Evolutionary conservation across 805 yeast genomes (phyloP), one percentile per base, ranked within the genome.

Genomic region (Saturnispora diversa): DNA sequence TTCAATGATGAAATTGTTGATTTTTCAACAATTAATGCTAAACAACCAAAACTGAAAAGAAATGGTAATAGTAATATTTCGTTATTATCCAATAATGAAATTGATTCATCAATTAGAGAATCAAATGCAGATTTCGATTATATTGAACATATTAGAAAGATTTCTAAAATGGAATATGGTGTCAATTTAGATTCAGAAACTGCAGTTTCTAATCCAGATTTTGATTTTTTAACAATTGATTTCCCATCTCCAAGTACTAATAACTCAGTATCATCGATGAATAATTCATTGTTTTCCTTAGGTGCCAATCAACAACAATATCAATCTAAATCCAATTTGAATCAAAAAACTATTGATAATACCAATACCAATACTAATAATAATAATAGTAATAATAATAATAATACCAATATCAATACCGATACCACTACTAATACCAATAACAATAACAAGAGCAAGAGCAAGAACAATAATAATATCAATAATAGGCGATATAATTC

Each of bases 111-210:
- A 2, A n/a, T 27, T 6, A 20, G 39, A 23, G 28, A 34, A 13
- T 15, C 20, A 2, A 40, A 39, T 24, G 24, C 19, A 6, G 39
- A 34, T 38, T 60, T 62, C 38, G 65, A 62, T 43, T 62, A 62
- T 43, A 59, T 62, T 21, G 64, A 59, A 38, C 66, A 62, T 44
- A 62, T 62, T 31, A 52, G 63, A 43, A 50, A 56, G 35, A 59
- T 61, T 30, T 59, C 66, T 16, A 56, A 55, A 38, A 62, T 59
- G 37, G 64, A 62, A 38, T 59, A 57, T 35, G 60, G 56, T 9
- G 47, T 53, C 20, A 58, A 54, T 34, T 47, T 54, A 10, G 55
- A 55, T 27, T 24, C 46, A 20, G 44, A 50, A 12, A 15, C 33
- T 10, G 19, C 28, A 9, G 21, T 22, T 12, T 23, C 37, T 12